Evolutionary conservation across 208 protist species (phyloP), one percentile per base, ranked within the genome.

Genomic region (Wallacemonas collosoma): DNA sequence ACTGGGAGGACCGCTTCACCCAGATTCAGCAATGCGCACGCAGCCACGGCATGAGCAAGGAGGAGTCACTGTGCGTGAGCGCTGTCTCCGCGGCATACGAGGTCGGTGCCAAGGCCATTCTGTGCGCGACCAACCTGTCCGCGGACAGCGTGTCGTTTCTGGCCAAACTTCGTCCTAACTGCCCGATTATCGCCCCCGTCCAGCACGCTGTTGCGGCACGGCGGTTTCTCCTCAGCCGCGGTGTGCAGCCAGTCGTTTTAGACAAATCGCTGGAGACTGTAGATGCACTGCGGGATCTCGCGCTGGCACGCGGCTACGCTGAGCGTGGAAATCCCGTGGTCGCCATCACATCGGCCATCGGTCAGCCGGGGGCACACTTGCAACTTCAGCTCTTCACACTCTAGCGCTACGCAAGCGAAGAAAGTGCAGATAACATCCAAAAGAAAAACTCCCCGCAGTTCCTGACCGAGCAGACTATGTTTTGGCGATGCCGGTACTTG

Each of bases 101-200:
- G 71, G 80, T 94, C 17, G 76, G 94, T 39, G 94, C 92, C 11
- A 89, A 84, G 60, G 82, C 88, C 5, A 90, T 99, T 61, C 74
- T 99, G 38, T 87, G 93, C 43, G 80, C 98, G 45, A 97, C 91
- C 57, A 95, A 97, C 76, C 41, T 65, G 2, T 90, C 87, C 11
- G 91, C 97, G 60, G 81, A 87, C 2, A 98, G 95, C 40, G 95
- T 98, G 3, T 82, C 94, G 45, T 87, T 99, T 7, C 83, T 99
- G 15, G 87, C 97, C 60, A 99, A 99, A 86, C 99, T 99, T 75
- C 89, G 97, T 26, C 98, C 98, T 17, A 78, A 83, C 58, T 97
- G 93, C 76, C 98, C 97, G 41, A 93, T 99, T 47, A 76, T 99
- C 47, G 60, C 60, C 4, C 60, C 60, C 38, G 43, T 51, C 11